Percentiles rank a stretch among this genome's conserved stretches.
These are phyloP conservation scores for Lachnellula arida DNA, from an alignment of 2,329 filamentous ascomycete genomes.

Conservation along the genomic window DNA sequence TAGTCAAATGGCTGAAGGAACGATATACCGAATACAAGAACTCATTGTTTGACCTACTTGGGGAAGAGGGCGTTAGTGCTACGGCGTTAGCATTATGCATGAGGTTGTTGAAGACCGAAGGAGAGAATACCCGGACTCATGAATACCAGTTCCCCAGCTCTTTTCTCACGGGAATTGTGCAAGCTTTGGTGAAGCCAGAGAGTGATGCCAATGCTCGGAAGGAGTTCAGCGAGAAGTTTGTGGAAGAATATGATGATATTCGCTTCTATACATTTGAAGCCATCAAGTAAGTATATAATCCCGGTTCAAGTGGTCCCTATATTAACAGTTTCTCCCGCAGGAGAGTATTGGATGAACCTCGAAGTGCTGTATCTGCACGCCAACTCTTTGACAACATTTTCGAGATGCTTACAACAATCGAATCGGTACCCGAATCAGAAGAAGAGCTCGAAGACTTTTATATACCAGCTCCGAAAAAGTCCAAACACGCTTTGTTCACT, in stretches of 20 bases:
- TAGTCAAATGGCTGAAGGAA: constrained; percentile 74
- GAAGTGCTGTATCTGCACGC: constrained; percentile 20
- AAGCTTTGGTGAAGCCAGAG: constrained; percentile 53
- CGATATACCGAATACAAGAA: constrained; percentile 67
- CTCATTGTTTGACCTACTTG: constrained; percentile 57
- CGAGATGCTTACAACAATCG: constrained; percentile 60
- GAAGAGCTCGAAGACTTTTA: constrained; percentile 68
- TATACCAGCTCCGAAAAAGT: constrained; percentile 58
- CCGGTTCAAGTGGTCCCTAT: background rate
- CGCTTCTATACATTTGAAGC: constrained; percentile 76
- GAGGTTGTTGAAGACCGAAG: constrained; percentile 79
- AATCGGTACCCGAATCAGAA: constrained; percentile 63
- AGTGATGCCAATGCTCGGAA: constrained; percentile 56
- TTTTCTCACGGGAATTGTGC: constrained; percentile 62
- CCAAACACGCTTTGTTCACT: constrained; percentile 61
- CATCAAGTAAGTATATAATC: constrained; percentile 54
- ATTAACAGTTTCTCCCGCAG: constrained; percentile 24
- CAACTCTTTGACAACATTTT: constrained; percentile 53
- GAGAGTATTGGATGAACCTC: constrained; percentile 32
- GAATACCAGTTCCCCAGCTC: constrained; percentile 65
- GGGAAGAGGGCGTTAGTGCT: constrained; percentile 57
- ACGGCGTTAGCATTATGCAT: constrained; percentile 75
- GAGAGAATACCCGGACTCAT: constrained; percentile 54
- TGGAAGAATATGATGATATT: constrained; percentile 78
- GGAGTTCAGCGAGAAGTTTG: constrained; percentile 73